Evolutionary conservation across 2,329 filamentous ascomycete species (phyloP).

Genomic region (Pezicula radicicola): DNA sequence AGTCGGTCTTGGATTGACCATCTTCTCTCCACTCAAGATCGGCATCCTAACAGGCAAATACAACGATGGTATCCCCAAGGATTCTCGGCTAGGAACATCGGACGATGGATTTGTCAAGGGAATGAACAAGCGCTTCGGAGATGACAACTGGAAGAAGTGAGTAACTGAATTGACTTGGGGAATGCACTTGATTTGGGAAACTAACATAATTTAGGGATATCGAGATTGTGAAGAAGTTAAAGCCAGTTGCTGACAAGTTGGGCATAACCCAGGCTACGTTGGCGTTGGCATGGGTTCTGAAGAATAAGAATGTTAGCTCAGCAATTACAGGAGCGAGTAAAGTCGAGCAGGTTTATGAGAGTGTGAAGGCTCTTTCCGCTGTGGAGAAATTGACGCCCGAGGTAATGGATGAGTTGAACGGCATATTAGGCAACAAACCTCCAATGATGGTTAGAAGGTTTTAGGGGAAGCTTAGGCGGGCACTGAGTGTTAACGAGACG

Average conservation of each 20-base stretch:
- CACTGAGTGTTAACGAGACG: neutral
- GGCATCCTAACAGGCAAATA: slow-evolving; percentile 68
- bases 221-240: slow-evolving; percentile 55
- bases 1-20: slow-evolving; percentile 58
- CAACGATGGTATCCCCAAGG: slow-evolving; percentile 57
- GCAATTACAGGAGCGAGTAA: slow-evolving; percentile 60
- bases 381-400: slow-evolving; percentile 56
- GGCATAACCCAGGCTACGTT: slow-evolving; percentile 49
- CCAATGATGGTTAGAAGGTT: slow-evolving; percentile 28
- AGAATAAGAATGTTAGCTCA: slow-evolving; percentile 58
- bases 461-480: slow-evolving; percentile 3
- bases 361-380: slow-evolving; percentile 48
- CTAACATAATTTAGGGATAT: slow-evolving; percentile 34
- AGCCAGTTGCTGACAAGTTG: slow-evolving; percentile 62
- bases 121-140: slow-evolving; percentile 37
- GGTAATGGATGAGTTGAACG: slow-evolving; percentile 57
- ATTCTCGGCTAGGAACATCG: slow-evolving; percentile 54
- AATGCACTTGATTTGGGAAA: too few relatives aligned
- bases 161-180: too few relatives aligned
- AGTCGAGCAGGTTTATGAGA: slow-evolving; percentile 58
- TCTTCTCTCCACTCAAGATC: slow-evolving; percentile 57
- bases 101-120: slow-evolving; percentile 46
- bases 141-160: slow-evolving; percentile 47
- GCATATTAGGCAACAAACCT: slow-evolving; percentile 56
- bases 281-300: slow-evolving; percentile 60